Conservation (phyloP, 108 stramenopile species). For the Nitzschia sp. region DNA sequence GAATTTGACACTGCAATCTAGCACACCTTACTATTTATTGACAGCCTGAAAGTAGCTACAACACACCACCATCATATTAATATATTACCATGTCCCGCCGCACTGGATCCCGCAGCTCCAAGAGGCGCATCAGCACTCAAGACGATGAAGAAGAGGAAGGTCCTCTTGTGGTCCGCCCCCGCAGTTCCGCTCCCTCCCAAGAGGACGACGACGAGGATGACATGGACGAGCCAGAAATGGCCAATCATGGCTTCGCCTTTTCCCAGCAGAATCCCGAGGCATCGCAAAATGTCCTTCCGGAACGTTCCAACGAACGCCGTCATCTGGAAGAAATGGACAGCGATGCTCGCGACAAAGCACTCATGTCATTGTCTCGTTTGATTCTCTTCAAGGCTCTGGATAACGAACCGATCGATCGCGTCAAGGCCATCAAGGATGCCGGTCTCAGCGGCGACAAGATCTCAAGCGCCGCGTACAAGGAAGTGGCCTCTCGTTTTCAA, state of each 20-base stretch:
- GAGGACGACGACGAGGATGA: conserved; percentile 13
- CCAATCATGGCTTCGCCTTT: conserved; percentile 27
- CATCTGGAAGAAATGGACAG: conserved; percentile 56
- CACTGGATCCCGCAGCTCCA: neutral
- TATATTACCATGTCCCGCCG: neutral
- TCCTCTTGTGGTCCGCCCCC: neutral
- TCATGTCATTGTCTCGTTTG: conserved; percentile 57
- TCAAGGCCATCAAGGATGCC: conserved; percentile 69
- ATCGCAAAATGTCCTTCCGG: conserved; percentile 57
- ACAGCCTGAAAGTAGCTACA: no score
- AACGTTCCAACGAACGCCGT: conserved; percentile 39
- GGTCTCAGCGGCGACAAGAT: conserved; percentile 45
- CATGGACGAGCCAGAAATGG: conserved; percentile 18
- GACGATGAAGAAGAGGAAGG: conserved; percentile 1
- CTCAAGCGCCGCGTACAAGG: conserved; percentile 50
- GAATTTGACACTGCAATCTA: no score
- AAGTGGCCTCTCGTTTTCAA: conserved; percentile 54
- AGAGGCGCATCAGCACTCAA: neutral
- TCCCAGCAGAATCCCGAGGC: conserved; percentile 61
- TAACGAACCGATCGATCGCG: conserved; percentile 74
- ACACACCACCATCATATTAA: neutral
- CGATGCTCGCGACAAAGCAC: conserved; percentile 51
- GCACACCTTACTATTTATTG: no score
- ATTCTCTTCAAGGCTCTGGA: conserved; percentile 76
- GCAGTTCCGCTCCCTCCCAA: neutral